Base-by-base conservation (phyloP, 2,329 filamentous ascomycete genomes). In the Hypoxylon sp. region DNA sequence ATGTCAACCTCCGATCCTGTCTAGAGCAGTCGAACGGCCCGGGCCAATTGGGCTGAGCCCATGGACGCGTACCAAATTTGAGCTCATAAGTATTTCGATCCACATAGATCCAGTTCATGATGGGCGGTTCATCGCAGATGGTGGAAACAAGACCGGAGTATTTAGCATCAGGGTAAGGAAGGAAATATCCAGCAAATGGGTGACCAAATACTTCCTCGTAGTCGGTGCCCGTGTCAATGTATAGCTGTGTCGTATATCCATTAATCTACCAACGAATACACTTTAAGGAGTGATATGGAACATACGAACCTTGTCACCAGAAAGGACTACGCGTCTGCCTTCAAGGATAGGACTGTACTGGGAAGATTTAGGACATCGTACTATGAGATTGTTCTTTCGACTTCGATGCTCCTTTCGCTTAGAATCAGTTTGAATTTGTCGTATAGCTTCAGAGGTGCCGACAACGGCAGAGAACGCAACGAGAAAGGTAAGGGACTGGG, bases 111-210 rank as follows among this genome's bases (percentile, higher is more conserved):
- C 83, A 85, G 72, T 85, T 85, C 78, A 85, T 80, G 60, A 84
- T 78, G 0, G 83, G 83, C 11, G 83, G 82, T 7, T 82, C 82
- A 49, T 84, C 80, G 36, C 79, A 81, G 41, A 84, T 84, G 4
- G 81, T 84, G 10, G 80, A 83, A 21, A 84, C 83, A 1, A 85
- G 79, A 1, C 83, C 83, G 14, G 82, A 79, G 43, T 80, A 78
- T 9, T 76, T 74, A 17, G 78, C 63, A 5, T 86, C 85, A 3
- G 86, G 86, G 69, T 87, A 88, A 0, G 85, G 83, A 11, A 88
- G 79, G 71, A 83, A 88, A 71, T 89, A 88, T 14, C 86, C 86
- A 2, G 85, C 81, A 71, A 86, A 88, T 0, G 83, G 82, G 72
- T 88, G 86, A 1, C 84, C 83, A 55, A 76, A 75, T 11, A 60